These are phyloP conservation scores for Neonectria faginata DNA, from an alignment of 2,329 filamentous ascomycete species.

Conservation along the genomic window DNA sequence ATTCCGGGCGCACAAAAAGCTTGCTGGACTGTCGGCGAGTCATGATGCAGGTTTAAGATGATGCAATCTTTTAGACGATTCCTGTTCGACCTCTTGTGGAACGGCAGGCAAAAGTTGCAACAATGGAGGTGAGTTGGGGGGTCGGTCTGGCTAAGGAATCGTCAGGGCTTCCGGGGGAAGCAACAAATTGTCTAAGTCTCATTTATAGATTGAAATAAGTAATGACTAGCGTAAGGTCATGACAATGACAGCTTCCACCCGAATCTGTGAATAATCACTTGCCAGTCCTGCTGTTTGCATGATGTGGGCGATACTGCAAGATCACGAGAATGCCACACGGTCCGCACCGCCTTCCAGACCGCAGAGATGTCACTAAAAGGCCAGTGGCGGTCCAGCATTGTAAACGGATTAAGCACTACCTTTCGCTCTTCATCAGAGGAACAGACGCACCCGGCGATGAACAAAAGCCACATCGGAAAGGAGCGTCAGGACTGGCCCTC, in stretches of 20 bases:
- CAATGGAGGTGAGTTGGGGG: slow-evolving; percentile 11
- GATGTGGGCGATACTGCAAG: slow-evolving; percentile 18
- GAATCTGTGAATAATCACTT: slow-evolving; percentile 41
- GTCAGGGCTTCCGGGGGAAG: slow-evolving; percentile 19
- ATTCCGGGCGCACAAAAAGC: too few species aligned
- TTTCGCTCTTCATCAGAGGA: slow-evolving; percentile 41
- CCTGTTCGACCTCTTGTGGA: too few species aligned
- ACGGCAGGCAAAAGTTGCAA: too few species aligned
- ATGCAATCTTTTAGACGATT: too few species aligned
- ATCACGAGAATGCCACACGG: slow-evolving; percentile 25
- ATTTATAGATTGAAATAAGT: background rate
- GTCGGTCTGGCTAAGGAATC: slow-evolving; percentile 20
- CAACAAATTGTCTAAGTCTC: slow-evolving; percentile 17
- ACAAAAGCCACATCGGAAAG: slow-evolving; percentile 44
- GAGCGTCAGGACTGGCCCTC: slow-evolving; percentile 36
- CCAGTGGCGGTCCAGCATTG: slow-evolving; percentile 39
- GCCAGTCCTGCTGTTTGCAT: slow-evolving; percentile 38
- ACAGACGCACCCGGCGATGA: slow-evolving; percentile 41
- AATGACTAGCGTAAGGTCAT: slow-evolving; percentile 9
- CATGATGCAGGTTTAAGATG: too few species aligned
- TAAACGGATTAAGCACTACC: slow-evolving; percentile 35
- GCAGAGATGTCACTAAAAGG: slow-evolving; percentile 42
- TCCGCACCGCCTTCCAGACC: slow-evolving; percentile 38
- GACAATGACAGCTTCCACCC: slow-evolving; percentile 40
- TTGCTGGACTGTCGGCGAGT: too few species aligned